Evolutionary conservation across 345 rosid genomes (phyloP).

Genomic region (Eucalyptus decipiens): DNA sequence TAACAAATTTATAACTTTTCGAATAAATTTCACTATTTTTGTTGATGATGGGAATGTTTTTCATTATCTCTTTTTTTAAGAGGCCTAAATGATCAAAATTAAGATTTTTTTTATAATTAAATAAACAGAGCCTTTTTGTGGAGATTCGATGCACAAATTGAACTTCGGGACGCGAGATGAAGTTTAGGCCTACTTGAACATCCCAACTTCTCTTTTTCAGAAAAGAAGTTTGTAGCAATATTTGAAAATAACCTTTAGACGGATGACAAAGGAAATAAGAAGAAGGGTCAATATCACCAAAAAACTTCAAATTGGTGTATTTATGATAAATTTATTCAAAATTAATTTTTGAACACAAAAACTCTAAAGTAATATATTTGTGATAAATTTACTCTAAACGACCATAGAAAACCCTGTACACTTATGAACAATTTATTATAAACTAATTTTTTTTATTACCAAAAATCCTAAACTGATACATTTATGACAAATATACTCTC

Average conservation of each 20-base stretch:
- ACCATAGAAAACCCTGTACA: no score
- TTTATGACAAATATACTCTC: no score
- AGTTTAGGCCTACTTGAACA: not conserved
- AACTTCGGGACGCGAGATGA: not conserved
- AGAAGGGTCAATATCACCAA: no score
- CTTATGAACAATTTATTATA: no score
- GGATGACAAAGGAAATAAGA: not conserved
- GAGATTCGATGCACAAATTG: not conserved
- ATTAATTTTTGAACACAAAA: no score
- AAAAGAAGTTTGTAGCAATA: not conserved
- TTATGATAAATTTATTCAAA: no score
- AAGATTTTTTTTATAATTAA: not conserved
- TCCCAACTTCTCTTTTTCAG: not conserved
- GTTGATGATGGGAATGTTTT: not conserved
- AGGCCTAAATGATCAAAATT: not conserved
- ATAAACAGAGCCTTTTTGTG: not conserved
- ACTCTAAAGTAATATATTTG: no score
- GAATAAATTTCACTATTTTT: no score
- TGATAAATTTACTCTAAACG: no score
- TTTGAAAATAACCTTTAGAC: not conserved
- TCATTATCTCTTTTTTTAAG: not conserved
- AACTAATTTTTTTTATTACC: no score
- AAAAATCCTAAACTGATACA: fast-evolving
- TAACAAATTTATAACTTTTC: no score
- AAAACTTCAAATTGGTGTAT: no score